Evolutionary conservation across 257 asterid species (phyloP), one percentile per base, ranked within the genome.

Genomic region (Solanum pinnatisectum): DNA sequence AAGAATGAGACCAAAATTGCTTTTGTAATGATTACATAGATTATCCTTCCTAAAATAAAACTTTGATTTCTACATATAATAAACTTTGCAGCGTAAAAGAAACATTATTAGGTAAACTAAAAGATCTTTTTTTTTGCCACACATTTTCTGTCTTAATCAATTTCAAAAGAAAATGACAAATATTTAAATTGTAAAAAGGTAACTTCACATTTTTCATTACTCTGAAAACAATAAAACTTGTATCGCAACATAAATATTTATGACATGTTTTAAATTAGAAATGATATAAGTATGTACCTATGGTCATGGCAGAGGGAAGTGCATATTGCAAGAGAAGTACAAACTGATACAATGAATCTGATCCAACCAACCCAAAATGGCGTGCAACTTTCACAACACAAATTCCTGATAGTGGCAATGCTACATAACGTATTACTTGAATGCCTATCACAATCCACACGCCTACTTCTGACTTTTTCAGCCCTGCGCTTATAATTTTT

Each of bases 301-400:
- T 86, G 52, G 86, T 33, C 93, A 89, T 89, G 52, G 93, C 93
- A 86, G 90, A 86, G 33, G 93, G 93, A 23, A 91, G 89, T 84
- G 91, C 88, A 88, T 91, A 88, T 39, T 91, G 93, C 73, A 91
- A 84, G 52, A 91, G 87, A 8, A 91, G 93, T 39, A 91, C 91
- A 65, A 91, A 91, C 32, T 88, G 91, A 40, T 89, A 91, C 16
- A 91, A 78, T 12, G 91, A 30, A 88, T 91, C 91, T 59, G 93
- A 83, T 88, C 91, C 93, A 68, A 91, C 88, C 91, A 88, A 25
- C 15, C 90, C 91, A 40, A 84, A 60, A 82, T 86, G 77, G 20
- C 42, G 68, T 88, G 91, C 93, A 56, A 73, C 87, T 88, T 84
- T 89, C 9, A 91, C 87, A 23, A 91, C 85, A 84, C 84, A 65